Evolutionary conservation across 768 basidiomycete species (phyloP).

Genomic region (Scleroderma bovista): DNA sequence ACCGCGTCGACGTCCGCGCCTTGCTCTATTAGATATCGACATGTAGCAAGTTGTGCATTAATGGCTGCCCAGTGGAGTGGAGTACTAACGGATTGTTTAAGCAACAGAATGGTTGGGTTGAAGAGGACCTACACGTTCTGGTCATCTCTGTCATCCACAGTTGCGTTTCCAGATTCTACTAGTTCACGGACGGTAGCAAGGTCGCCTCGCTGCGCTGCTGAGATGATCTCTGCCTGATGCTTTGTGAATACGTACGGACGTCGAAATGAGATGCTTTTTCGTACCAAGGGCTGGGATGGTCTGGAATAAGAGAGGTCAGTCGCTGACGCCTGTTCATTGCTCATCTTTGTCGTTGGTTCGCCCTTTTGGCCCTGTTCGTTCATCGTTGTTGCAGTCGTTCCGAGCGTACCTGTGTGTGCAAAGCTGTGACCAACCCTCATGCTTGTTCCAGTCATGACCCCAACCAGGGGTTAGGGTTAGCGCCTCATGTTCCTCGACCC

Average conservation of each 20-base stretch:
- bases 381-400: constrained; percentile 18
- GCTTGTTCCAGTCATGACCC: constrained; percentile 18
- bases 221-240: constrained; percentile 60
- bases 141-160: constrained; percentile 73
- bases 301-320: constrained; percentile 22
- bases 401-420: constrained; percentile 5
- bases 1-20: constrained; percentile 93
- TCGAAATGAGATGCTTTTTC: not conserved
- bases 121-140: constrained; percentile 59
- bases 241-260: not conserved
- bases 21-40: constrained; percentile 81
- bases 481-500: constrained; percentile 9
- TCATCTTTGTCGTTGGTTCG: constrained; percentile 24
- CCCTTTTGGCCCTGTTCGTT: constrained; percentile 24
- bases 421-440: not conserved
- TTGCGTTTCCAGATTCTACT: constrained; percentile 64
- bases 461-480: constrained; percentile 28
- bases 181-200: constrained; percentile 56
- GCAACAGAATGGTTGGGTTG: not conserved
- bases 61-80: constrained; percentile 98
- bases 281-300: constrained; percentile 19
- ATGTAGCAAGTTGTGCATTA: constrained; percentile 88
- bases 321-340: constrained; percentile 23
- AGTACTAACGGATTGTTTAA: constrained; percentile 35
- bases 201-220: constrained; percentile 87